Evolutionary conservation across 768 basidiomycete species (phyloP).

Genomic region (Dacryopinax primogenitus): DNA sequence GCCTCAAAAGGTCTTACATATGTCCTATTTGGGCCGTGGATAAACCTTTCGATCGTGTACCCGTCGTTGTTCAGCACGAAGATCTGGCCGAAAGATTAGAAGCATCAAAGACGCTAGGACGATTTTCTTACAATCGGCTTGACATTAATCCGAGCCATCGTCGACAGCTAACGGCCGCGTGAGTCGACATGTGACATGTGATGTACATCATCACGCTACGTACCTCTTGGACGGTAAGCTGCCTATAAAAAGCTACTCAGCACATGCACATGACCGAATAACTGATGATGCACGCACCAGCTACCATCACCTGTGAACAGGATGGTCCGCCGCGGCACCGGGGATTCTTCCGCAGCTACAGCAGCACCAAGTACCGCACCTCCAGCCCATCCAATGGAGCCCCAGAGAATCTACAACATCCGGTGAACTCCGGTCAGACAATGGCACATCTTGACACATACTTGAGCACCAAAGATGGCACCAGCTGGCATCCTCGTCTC

Average conservation of each 20-base stretch:
- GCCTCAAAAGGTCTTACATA: neutral
- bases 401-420: constrained; percentile 63
- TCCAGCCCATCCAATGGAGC: constrained; percentile 82
- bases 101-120: constrained; percentile 17
- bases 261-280: neutral
- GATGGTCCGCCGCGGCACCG: constrained; percentile 49
- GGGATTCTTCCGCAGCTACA: constrained; percentile 56
- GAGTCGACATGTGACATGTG: neutral
- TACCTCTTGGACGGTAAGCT: constrained; percentile 63
- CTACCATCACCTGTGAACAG: constrained; percentile 80
- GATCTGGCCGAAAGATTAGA: constrained; percentile 11
- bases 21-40: constrained; percentile 32
- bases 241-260: constrained; percentile 31
- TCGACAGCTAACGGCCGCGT: constrained; percentile 35
- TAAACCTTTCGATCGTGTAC: constrained; percentile 71
- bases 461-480: constrained; percentile 51
- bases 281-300: constrained; percentile 37
- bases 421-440: constrained; percentile 6
- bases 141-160: constrained; percentile 60
- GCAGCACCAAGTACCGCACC: constrained; percentile 66
- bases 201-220: neutral
- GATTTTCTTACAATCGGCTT: constrained; percentile 77
- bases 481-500: constrained; percentile 67
- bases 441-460: constrained; percentile 5
- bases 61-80: constrained; percentile 38